Percentiles rank a stretch among this genome's conserved stretches.
Evolutionary conservation across 1,284 basidiomycete species (phyloP).

Genomic region (Wolfiporia cocos): DNA sequence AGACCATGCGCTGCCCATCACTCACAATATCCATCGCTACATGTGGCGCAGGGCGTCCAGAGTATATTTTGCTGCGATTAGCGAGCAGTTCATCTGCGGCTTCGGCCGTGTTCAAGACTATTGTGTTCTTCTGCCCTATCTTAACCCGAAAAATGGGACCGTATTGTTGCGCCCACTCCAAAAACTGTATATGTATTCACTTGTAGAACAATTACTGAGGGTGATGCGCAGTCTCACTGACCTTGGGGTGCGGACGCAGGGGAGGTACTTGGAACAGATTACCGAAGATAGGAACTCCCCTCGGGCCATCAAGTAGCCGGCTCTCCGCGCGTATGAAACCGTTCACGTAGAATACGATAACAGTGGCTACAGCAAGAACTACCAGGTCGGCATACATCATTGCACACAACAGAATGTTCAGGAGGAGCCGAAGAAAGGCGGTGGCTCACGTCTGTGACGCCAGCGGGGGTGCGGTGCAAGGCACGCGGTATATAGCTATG

Average conservation of each 20-base stretch:
- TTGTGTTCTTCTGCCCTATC: slow-evolving; percentile 24
- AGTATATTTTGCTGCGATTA: slow-evolving; percentile 25
- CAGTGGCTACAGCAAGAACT: slow-evolving; percentile 19
- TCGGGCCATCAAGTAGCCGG: slow-evolving; percentile 3
- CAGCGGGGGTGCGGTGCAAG: too few relatives aligned
- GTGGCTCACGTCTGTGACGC: too few relatives aligned
- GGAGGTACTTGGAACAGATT: slow-evolving; percentile 5
- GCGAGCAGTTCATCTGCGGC: slow-evolving; percentile 27
- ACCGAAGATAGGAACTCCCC: slow-evolving; percentile 4
- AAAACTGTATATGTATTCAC: slow-evolving; percentile 15
- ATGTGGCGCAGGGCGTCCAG: slow-evolving; percentile 19
- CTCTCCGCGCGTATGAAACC: background rate
- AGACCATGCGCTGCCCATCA: slow-evolving; percentile 23
- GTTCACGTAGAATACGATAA: background rate
- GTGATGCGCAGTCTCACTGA: background rate
- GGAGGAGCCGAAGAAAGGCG: too few relatives aligned
- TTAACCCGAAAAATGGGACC: slow-evolving; percentile 22
- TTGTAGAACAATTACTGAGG: background rate
- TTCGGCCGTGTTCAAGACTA: slow-evolving; percentile 29
- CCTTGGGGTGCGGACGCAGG: slow-evolving; percentile 6
- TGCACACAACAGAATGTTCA: too few relatives aligned
- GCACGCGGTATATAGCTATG: too few relatives aligned
- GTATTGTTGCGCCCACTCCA: slow-evolving; percentile 25
- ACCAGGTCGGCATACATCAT: slow-evolving; percentile 11
- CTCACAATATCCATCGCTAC: slow-evolving; percentile 27